A percentile compares a stretch with the other conserved stretches of the same genome.
These are phyloP conservation scores for Sphaceloma murrayae DNA, from an alignment of 2,329 filamentous ascomycete species.

Conservation along the genomic window DNA sequence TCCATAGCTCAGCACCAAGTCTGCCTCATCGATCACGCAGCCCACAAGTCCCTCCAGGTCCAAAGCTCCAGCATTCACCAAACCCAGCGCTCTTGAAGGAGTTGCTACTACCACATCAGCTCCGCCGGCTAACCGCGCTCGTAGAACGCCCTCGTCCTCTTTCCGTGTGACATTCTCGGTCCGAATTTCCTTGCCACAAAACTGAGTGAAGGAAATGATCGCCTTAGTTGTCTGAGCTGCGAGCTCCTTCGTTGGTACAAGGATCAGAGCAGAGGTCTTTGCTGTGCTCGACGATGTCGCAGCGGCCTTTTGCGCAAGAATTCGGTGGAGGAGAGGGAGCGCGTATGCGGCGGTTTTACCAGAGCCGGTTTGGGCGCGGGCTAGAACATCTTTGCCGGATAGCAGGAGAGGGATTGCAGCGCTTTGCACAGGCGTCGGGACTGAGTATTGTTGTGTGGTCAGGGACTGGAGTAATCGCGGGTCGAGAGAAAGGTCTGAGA, in stretches of 20 bases:
- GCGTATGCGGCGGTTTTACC: slow-evolving; percentile 97
- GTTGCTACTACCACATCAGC: slow-evolving; percentile 90
- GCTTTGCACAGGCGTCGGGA: slow-evolving; percentile 80
- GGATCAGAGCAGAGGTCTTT: slow-evolving; percentile 64
- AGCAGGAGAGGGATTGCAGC: slow-evolving; percentile 81
- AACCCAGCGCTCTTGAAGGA: slow-evolving; percentile 70
- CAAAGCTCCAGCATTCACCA: slow-evolving; percentile 63
- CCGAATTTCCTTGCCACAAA: slow-evolving; percentile 74
- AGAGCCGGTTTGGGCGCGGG: slow-evolving; percentile 87
- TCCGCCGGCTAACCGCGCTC: slow-evolving; percentile 71
- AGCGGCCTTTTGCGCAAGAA: slow-evolving; percentile 68
- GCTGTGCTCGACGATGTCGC: slow-evolving; percentile 40
- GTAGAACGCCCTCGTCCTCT: slow-evolving; percentile 78
- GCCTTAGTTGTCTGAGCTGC: slow-evolving; percentile 81
- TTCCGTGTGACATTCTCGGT: slow-evolving; percentile 83
- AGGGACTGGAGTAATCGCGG: slow-evolving; percentile 77
- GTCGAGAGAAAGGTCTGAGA: slow-evolving; percentile 72
- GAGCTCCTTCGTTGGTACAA: slow-evolving; percentile 90
- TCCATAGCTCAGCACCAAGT: slow-evolving; percentile 85
- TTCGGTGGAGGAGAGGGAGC: slow-evolving; percentile 74
- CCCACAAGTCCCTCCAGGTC: slow-evolving; percentile 62
- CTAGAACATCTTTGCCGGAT: slow-evolving; percentile 66
- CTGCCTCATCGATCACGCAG: slow-evolving; percentile 87
- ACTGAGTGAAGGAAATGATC: slow-evolving; percentile 65
- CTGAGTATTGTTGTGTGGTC: slow-evolving; percentile 70